Conservation (phyloP, 2,329 filamentous ascomycete species). For the Colletotrichum sp. region DNA sequence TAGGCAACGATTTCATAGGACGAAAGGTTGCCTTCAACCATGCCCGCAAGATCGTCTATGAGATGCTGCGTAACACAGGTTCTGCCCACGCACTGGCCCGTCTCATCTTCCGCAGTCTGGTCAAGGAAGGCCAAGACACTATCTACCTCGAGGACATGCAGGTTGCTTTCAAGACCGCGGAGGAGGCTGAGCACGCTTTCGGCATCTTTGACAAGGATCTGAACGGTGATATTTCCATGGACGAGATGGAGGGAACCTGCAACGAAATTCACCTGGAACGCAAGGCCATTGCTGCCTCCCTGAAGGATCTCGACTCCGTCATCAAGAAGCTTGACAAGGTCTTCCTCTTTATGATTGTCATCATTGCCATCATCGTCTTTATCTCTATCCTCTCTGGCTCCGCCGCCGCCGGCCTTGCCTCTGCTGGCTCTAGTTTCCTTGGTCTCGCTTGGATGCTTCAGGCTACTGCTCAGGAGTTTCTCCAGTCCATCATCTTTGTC, state of each 20-base stretch:
- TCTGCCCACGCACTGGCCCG: slow-evolving; percentile 86
- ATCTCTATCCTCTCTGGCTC: slow-evolving; percentile 89
- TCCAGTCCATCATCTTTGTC: slow-evolving; percentile 93
- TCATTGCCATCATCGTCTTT: slow-evolving; percentile 86
- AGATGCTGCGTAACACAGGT: slow-evolving; percentile 73
- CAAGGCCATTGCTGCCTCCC: slow-evolving; percentile 91
- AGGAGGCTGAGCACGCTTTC: slow-evolving; percentile 90
- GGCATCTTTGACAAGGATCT: slow-evolving; percentile 94
- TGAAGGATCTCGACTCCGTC: slow-evolving; percentile 95
- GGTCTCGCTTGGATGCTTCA: slow-evolving; percentile 93
- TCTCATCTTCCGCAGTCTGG: slow-evolving; percentile 86
- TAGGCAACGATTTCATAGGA: slow-evolving; percentile 92
- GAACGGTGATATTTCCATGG: slow-evolving; percentile 95
- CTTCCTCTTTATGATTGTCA: slow-evolving; percentile 82
- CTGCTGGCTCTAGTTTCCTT: slow-evolving; percentile 84
- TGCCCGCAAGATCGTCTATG: slow-evolving; percentile 82
- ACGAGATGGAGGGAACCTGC: slow-evolving; percentile 90
- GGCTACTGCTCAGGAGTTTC: slow-evolving; percentile 90
- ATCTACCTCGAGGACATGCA: slow-evolving; percentile 80
- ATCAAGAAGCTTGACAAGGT: slow-evolving; percentile 89
- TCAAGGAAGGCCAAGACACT: slow-evolving; percentile 75
- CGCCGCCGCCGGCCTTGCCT: slow-evolving; percentile 89
- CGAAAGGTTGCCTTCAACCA: slow-evolving; percentile 74
- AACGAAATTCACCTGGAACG: slow-evolving; percentile 94
- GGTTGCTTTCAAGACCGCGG: slow-evolving; percentile 77